phyloP scores from a whole-genome alignment of 1,139 yeast species.

The Yamadazyma jaroonii region DNA sequence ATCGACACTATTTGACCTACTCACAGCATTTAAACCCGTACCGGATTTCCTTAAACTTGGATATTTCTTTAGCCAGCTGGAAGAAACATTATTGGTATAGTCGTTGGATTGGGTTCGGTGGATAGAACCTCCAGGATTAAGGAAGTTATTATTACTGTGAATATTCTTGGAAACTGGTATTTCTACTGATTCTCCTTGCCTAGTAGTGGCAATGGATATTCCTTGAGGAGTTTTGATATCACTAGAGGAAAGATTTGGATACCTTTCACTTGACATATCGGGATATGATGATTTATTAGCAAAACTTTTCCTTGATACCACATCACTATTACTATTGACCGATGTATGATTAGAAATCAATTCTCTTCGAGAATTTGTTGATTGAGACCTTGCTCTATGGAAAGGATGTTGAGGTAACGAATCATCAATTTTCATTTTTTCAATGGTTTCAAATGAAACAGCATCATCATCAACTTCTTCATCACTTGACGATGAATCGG shows the following conservation, averaged over 20 bases:
- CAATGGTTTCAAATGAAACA: slow-evolving; percentile 15
- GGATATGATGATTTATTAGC: slow-evolving; percentile 12
- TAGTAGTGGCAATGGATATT: slow-evolving; percentile 78
- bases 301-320: slow-evolving; percentile 13
- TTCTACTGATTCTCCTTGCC: slow-evolving; percentile 76
- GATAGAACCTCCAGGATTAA: slow-evolving; percentile 3
- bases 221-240: slow-evolving; percentile 7
- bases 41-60: slow-evolving; percentile 17
- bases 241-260: slow-evolving; percentile 40
- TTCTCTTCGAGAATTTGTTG: slow-evolving; percentile 22
- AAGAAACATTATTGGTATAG: slow-evolving; percentile 1
- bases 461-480: slow-evolving; percentile 18
- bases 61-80: slow-evolving; percentile 27
- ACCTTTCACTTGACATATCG: slow-evolving; percentile 7
- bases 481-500: slow-evolving; percentile 34
- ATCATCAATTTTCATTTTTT: slow-evolving; percentile 18
- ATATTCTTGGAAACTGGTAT: slow-evolving; percentile 45
- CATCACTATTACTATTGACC: slow-evolving; percentile 5
- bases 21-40: slow-evolving; percentile 9
- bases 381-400: slow-evolving; percentile 27
- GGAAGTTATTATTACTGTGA: slow-evolving; percentile 10
- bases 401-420: slow-evolving; percentile 27
- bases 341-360: slow-evolving; percentile 2
- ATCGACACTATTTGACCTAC: slow-evolving; percentile 17
- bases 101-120: slow-evolving; percentile 7